A percentile compares a stretch with the other conserved stretches of the same genome.
Evolutionary conservation across 2,329 filamentous ascomycete genomes (phyloP).

Genomic region (Pseudocercospora fuligena): DNA sequence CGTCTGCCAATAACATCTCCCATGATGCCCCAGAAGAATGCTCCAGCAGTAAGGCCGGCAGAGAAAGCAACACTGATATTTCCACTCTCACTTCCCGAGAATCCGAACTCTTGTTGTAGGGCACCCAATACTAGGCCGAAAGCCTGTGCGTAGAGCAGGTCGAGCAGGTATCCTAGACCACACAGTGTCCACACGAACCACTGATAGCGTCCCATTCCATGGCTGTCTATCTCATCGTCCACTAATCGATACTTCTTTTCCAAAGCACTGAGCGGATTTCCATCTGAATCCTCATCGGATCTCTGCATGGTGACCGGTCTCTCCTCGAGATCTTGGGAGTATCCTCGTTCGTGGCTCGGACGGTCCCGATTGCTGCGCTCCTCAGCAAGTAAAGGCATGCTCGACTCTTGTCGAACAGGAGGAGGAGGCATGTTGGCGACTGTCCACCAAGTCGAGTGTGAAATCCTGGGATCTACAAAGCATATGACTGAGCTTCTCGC

Average conservation of each 20-base stretch:
- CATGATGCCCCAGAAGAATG: slow-evolving; percentile 61
- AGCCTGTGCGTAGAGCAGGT: slow-evolving; percentile 63
- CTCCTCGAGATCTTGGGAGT: slow-evolving; percentile 7
- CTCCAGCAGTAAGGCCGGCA: slow-evolving; percentile 60
- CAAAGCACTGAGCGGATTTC: slow-evolving; percentile 39
- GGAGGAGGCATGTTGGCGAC: background rate
- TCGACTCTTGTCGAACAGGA: slow-evolving; percentile 5
- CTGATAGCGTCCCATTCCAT: slow-evolving; percentile 61
- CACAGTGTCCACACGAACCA: slow-evolving; percentile 58
- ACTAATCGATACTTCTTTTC: slow-evolving; percentile 52
- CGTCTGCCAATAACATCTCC: slow-evolving; percentile 60
- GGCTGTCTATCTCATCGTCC: slow-evolving; percentile 56
- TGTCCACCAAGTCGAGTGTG: background rate
- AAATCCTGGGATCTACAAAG: background rate
- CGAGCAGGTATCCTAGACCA: slow-evolving; percentile 61
- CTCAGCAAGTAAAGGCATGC: slow-evolving; percentile 5
- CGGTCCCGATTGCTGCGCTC: background rate
- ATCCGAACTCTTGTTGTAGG: slow-evolving; percentile 62
- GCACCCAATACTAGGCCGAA: slow-evolving; percentile 61
- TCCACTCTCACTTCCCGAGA: slow-evolving; percentile 49
- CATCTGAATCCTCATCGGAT: slow-evolving; percentile 16
- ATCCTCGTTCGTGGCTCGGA: slow-evolving; percentile 1
- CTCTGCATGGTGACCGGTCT: background rate
- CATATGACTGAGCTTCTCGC: background rate
- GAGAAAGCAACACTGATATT: slow-evolving; percentile 59